Evolutionary conservation across 2,329 filamentous ascomycete species (phyloP).

Genomic region (Aspergillus novoparasiticus): DNA sequence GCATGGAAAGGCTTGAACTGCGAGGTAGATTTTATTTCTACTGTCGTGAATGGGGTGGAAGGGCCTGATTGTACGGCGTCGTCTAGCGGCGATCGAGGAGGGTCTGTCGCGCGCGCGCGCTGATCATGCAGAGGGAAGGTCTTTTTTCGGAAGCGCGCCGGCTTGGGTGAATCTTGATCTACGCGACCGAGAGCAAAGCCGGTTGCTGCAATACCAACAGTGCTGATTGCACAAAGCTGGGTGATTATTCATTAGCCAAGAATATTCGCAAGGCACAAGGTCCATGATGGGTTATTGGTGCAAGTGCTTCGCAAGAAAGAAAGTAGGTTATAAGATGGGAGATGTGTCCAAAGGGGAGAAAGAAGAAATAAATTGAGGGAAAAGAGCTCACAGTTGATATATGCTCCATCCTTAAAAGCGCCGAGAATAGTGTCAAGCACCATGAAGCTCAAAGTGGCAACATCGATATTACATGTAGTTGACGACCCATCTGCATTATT

Average conservation of each 20-base stretch:
- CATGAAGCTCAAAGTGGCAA: constrained; percentile 36
- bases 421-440: constrained; percentile 33
- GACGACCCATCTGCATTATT: constrained; percentile 37
- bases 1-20: constrained; percentile 12
- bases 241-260: constrained; percentile 13
- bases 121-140: constrained; percentile 25
- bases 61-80: constrained; percentile 21
- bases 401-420: constrained; percentile 43
- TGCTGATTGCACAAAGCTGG: constrained; percentile 66
- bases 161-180: constrained; percentile 40
- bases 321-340: not conserved
- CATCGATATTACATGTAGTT: constrained; percentile 33
- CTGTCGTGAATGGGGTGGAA: constrained; percentile 19
- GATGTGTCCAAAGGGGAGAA: constrained; percentile 4
- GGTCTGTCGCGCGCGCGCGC: constrained; percentile 18
- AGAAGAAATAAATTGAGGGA: constrained; percentile 3
- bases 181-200: constrained; percentile 60
- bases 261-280: not conserved
- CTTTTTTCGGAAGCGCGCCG: constrained; percentile 30
- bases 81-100: constrained; percentile 16
- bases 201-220: constrained; percentile 61
- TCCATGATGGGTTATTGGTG: not conserved
- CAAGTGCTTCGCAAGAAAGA: not conserved
- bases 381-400: constrained; percentile 40
- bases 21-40: constrained; percentile 18